Conservation (phyloP, 2,329 filamentous ascomycete species). For the Teratosphaeria viscida region DNA sequence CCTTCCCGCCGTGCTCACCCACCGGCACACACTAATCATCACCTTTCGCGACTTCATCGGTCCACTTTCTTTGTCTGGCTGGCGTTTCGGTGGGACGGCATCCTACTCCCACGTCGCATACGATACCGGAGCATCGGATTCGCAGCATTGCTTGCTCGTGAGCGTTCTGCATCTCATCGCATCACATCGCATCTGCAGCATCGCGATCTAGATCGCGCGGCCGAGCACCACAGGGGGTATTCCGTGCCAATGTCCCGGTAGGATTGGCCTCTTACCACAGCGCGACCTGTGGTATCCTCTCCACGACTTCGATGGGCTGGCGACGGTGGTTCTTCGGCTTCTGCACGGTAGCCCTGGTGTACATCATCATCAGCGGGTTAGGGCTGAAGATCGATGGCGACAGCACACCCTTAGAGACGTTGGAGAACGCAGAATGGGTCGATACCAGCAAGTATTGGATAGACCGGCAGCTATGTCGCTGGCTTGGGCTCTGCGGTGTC, state of each 20-base stretch:
- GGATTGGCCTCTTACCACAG: neutral
- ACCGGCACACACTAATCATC: neutral
- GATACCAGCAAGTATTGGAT: conserved; percentile 60
- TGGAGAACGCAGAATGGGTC: conserved; percentile 46
- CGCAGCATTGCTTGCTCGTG: neutral
- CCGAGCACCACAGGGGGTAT: neutral
- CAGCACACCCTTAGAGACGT: conserved; percentile 11
- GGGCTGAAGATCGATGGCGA: conserved; percentile 15
- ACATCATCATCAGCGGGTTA: conserved; percentile 21
- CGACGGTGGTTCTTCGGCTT: conserved; percentile 15
- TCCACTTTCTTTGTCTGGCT: neutral
- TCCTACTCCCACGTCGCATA: neutral
- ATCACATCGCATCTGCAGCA: neutral
- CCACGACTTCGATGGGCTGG: conserved; percentile 7
- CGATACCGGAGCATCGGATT: neutral
- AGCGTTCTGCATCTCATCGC: neutral
- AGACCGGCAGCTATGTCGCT: conserved; percentile 67
- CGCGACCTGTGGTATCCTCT: neutral
- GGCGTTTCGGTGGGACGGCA: neutral
- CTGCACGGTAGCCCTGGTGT: conserved; percentile 17
- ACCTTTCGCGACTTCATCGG: neutral
- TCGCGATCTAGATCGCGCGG: neutral
- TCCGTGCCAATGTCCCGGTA: neutral
- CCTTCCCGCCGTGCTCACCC: neutral
- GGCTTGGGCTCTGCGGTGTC: conserved; percentile 68